Percentiles rank a stretch among this genome's conserved stretches.
Evolutionary conservation across 345 rosid species (phyloP).

Genomic region (Camelina laxa): DNA sequence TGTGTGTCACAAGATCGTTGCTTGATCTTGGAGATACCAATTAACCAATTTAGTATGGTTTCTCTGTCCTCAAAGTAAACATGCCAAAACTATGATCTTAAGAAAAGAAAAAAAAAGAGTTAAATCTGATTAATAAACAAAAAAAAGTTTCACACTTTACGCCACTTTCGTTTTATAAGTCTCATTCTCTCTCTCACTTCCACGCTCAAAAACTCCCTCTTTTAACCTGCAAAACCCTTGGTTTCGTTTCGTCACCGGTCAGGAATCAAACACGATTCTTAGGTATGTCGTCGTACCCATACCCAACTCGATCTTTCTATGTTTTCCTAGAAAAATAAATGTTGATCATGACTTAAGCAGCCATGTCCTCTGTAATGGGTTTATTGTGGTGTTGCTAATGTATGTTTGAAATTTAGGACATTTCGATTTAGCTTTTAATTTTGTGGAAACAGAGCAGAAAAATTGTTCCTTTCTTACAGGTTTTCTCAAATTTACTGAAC

Average conservation of each 20-base stretch:
- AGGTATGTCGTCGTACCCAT: neutral
- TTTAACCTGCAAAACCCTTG: neutral
- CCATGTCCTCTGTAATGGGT: neutral
- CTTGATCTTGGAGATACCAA: neutral
- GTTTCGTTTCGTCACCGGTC: neutral
- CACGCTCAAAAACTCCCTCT: conserved; percentile 17
- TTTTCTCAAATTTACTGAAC: neutral
- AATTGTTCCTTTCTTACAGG: neutral
- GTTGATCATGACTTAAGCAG: neutral
- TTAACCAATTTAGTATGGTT: no score
- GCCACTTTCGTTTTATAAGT: no score
- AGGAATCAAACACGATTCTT: neutral
- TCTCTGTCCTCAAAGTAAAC: neutral
- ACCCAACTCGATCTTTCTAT: neutral
- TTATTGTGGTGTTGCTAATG: neutral
- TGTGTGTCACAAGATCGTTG: no score
- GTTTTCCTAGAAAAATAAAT: no score
- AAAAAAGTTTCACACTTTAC: neutral
- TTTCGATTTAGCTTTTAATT: neutral
- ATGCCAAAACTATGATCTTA: neutral
- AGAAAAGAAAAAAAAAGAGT: no score
- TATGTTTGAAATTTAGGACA: neutral
- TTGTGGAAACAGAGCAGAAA: neutral
- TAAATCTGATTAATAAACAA: no score
- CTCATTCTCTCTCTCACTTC: neutral